phyloP scores from a whole-genome alignment of 495 filamentous ascomycete genomes.

The Hypoxylon trugodes region DNA sequence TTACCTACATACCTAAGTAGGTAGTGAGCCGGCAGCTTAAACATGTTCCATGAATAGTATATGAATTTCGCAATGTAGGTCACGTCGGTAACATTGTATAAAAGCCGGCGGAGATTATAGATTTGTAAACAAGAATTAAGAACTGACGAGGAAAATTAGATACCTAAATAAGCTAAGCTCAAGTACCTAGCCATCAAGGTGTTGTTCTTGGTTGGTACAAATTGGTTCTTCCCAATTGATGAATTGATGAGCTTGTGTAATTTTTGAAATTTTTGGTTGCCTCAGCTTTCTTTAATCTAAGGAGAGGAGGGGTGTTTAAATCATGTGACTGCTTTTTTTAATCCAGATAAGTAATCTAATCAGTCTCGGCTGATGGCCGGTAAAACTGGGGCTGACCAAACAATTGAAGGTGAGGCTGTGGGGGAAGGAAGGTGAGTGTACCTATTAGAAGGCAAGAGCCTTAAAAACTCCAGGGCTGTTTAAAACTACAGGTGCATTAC shows the following conservation, averaged over 20 bases:
- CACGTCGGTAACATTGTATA: no score
- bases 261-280: not conserved
- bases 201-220: no score
- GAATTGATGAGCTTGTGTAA: not conserved
- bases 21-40: no score
- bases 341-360: not conserved
- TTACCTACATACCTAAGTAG: no score
- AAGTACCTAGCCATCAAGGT: conserved; percentile 22
- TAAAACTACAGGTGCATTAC: no score
- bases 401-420: conserved; percentile 24
- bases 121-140: not conserved
- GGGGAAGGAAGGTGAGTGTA: not conserved
- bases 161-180: not conserved
- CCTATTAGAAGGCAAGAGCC: no score
- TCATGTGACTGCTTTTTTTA: conserved; percentile 19
- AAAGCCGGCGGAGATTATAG: not conserved
- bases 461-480: no score
- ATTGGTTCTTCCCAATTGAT: conserved; percentile 9
- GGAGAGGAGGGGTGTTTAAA: not conserved
- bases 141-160: not conserved
- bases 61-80: no score
- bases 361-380: conserved; percentile 21
- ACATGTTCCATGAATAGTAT: no score
- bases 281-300: not conserved
- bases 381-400: conserved; percentile 41